These are phyloP conservation scores for Papiliotrema flavescens DNA, from an alignment of 1,284 basidiomycete genomes.

Conservation along the genomic window DNA sequence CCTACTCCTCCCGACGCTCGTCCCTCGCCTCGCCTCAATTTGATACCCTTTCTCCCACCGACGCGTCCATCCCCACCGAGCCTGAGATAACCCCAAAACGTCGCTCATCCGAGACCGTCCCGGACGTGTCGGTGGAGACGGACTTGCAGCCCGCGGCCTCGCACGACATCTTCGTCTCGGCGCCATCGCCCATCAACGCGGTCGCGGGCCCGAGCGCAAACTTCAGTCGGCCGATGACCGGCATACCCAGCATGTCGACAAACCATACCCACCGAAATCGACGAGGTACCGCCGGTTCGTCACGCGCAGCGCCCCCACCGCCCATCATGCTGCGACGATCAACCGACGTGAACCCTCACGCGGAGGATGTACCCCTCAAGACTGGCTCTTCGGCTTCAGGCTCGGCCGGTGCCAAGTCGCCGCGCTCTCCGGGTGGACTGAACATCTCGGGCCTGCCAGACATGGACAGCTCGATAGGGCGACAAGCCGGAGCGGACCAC, in stretches of 20 bases:
- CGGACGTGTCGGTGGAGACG: too few species aligned
- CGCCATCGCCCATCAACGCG: neutral
- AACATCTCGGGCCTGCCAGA: slow-evolving; percentile 7
- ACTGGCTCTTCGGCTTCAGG: neutral
- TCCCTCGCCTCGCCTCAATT: neutral
- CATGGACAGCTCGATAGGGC: neutral
- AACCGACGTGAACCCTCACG: slow-evolving; percentile 9
- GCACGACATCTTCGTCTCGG: too few species aligned
- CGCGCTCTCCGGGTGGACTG: neutral
- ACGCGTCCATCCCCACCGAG: neutral
- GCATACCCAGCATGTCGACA: neutral
- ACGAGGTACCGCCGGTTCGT: neutral
- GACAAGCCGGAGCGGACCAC: slow-evolving; percentile 2
- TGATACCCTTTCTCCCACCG: neutral
- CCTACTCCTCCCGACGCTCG: neutral
- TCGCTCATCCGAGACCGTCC: neutral
- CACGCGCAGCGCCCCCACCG: slow-evolving; percentile 21
- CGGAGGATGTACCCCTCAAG: slow-evolving; percentile 1
- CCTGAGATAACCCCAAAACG: neutral
- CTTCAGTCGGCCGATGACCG: neutral
- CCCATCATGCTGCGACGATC: slow-evolving; percentile 27
- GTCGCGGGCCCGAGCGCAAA: neutral
- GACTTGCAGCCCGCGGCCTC: too few species aligned
- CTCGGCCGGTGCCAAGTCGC: neutral
- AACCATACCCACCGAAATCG: neutral